Evolutionary conservation across 2,329 filamentous ascomycete genomes (phyloP).

Genomic region (Ophiostoma sp.): DNA sequence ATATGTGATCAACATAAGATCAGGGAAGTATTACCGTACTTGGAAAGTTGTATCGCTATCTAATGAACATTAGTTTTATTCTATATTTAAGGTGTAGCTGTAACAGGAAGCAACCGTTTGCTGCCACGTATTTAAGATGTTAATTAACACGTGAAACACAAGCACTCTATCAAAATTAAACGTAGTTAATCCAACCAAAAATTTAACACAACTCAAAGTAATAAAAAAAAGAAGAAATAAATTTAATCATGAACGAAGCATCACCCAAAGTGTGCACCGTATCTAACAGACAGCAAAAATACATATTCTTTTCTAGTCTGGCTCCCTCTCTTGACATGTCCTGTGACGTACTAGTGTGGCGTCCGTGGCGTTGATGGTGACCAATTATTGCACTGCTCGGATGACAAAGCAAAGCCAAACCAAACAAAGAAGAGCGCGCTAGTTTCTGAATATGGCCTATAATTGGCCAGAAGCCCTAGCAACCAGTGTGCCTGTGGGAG

Average conservation of each 20-base stretch:
- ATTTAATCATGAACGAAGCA: no score
- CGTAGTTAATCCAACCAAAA: no score
- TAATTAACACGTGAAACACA: background rate
- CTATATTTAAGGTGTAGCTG: background rate
- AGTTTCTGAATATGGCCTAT: background rate
- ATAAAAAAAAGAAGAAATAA: no score
- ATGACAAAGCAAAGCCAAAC: background rate
- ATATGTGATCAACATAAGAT: background rate
- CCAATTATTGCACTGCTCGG: background rate
- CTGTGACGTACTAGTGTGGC: slow-evolving; percentile 12
- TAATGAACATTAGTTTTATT: background rate
- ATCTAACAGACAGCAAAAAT: background rate
- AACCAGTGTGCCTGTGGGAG: slow-evolving; percentile 13
- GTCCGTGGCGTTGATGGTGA: slow-evolving; percentile 1
- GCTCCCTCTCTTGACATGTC: background rate
- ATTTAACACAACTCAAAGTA: no score
- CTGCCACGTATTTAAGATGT: background rate
- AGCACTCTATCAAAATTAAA: background rate
- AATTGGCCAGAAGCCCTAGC: slow-evolving; percentile 10
- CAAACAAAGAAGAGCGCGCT: slow-evolving; percentile 2
- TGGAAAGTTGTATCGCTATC: background rate
- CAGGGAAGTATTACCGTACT: background rate
- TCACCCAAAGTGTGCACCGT: no score
- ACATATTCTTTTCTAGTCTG: background rate
- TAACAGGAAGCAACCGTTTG: background rate